Conservation (phyloP, 139 green algal genomes). For the Chlorella sp. region DNA sequence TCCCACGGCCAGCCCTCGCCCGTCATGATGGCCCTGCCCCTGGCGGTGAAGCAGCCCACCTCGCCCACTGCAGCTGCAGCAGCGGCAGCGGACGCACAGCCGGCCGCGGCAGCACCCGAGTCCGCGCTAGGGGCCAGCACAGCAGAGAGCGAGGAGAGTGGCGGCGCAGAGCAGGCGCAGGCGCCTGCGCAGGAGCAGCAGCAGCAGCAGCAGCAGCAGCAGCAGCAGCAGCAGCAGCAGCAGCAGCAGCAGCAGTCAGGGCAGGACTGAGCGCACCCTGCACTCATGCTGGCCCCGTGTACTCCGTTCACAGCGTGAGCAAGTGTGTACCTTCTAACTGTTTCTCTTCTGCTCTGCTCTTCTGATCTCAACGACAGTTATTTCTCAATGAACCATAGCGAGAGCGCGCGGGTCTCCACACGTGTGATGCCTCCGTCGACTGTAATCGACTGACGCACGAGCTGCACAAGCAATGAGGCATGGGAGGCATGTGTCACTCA, state of each 20-base stretch:
- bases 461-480: background rate
- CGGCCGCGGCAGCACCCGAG: too few species aligned
- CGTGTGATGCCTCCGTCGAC: background rate
- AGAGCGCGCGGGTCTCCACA: too few species aligned
- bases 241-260: background rate
- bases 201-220: conserved; percentile 3
- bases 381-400: too few species aligned
- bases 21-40: background rate
- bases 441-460: background rate
- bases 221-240: background rate
- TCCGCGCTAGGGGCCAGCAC: too few species aligned
- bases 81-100: background rate
- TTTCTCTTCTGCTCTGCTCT: too few species aligned
- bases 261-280: too few species aligned
- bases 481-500: background rate
- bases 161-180: too few species aligned
- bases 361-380: too few species aligned
- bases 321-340: too few species aligned
- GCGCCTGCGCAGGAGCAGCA: background rate
- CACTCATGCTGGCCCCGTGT: too few species aligned
- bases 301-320: too few species aligned
- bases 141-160: background rate
- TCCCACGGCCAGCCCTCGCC: background rate
- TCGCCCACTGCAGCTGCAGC: background rate
- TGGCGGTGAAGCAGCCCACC: background rate